phyloP scores from a whole-genome alignment of 164 flowering plant genomes.

The Chimonanthus praecox region DNA sequence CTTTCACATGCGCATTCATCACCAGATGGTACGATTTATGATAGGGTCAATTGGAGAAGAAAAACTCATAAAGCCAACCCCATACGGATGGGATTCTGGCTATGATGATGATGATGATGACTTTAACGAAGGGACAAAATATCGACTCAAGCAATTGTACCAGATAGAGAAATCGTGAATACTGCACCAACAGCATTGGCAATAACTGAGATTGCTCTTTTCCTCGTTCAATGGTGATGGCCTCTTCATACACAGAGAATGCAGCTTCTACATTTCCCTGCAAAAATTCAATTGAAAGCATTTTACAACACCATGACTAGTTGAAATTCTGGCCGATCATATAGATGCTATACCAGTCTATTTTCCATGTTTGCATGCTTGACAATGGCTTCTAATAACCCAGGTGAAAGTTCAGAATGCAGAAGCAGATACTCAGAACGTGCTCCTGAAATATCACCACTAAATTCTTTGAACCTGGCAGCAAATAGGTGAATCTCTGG shows the following conservation, averaged over 20 bases:
- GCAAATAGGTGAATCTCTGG: conserved; percentile 98
- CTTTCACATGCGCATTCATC: no score
- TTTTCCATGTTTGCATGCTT: conserved; percentile 98
- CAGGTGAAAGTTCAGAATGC: conserved; percentile 85
- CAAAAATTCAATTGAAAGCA: conserved; percentile 1
- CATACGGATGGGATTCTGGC: no score
- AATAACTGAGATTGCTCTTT: conserved; percentile 85
- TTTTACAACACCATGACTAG: neutral
- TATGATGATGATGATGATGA: no score
- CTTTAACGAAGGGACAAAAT: no score
- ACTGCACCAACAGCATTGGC: conserved; percentile 84
- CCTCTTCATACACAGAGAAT: conserved; percentile 73
- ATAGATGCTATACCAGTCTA: conserved; percentile 53
- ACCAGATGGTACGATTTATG: no score
- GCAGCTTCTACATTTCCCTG: conserved; percentile 93
- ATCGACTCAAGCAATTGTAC: conserved; percentile 23
- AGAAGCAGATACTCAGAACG: conserved; percentile 84
- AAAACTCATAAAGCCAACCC: no score
- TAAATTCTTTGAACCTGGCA: conserved; percentile 82
- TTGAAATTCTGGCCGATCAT: neutral
- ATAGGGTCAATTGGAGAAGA: no score
- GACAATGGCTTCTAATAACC: conserved; percentile 83
- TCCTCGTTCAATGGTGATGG: conserved; percentile 91
- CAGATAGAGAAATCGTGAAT: conserved; percentile 73
- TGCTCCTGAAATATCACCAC: conserved; percentile 78